phyloP scores from a whole-genome alignment of 2,329 filamentous ascomycete species.

The Clarireedia paspali region DNA sequence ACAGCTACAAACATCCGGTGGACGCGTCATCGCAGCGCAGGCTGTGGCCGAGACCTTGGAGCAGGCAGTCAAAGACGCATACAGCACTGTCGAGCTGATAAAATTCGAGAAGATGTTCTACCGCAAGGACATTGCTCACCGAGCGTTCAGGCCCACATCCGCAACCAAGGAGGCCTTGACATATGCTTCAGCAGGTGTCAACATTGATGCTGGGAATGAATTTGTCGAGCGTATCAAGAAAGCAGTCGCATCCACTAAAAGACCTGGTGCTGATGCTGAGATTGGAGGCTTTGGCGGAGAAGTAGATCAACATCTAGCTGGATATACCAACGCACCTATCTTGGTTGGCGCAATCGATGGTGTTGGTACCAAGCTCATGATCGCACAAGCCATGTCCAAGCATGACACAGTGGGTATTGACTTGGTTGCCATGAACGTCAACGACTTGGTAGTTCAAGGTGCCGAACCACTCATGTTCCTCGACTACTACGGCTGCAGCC shows the following conservation, averaged over 20 bases:
- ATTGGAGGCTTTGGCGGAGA: conserved; percentile 84
- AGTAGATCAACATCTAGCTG: conserved; percentile 68
- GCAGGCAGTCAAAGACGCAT: conserved; percentile 81
- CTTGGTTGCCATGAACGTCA: conserved; percentile 80
- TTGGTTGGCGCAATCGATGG: conserved; percentile 94
- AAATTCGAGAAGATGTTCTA: conserved; percentile 53
- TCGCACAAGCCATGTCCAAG: conserved; percentile 82
- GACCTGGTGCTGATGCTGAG: conserved; percentile 81
- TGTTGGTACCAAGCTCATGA: conserved; percentile 93
- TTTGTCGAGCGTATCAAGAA: conserved; percentile 89
- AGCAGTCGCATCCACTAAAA: conserved; percentile 75
- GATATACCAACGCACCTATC: conserved; percentile 67
- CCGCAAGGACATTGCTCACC: conserved; percentile 83
- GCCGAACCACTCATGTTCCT: conserved; percentile 94
- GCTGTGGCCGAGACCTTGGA: conserved; percentile 69
- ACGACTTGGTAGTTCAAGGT: conserved; percentile 92
- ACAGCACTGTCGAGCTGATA: conserved; percentile 71
- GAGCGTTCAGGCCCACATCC: conserved; percentile 47
- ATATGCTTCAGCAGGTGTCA: conserved; percentile 88
- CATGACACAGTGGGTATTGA: conserved; percentile 96
- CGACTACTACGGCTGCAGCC: conserved; percentile 94
- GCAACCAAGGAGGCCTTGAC: conserved; percentile 54
- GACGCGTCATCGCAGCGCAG: conserved; percentile 89
- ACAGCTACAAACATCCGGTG: conserved; percentile 70
- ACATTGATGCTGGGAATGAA: conserved; percentile 87